Base-by-base conservation (phyloP, 306 rosid genomes). In the Notholithocarpus densiflorus region DNA sequence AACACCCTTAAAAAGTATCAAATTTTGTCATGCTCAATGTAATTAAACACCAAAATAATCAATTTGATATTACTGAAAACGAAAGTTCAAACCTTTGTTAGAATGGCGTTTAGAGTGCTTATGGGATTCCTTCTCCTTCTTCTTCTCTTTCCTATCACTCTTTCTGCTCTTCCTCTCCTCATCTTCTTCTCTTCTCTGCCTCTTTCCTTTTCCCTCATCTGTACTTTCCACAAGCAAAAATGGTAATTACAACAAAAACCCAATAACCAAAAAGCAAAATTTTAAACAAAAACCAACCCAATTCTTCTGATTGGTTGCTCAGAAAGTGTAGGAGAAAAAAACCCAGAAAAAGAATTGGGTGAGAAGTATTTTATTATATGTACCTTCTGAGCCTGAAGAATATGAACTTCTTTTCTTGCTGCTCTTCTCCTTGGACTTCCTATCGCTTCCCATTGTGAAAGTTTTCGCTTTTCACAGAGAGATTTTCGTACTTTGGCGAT, bases 131-230 rank as follows among this genome's bases (percentile, higher is more conserved):
- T 88, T 87, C 32, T 88, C 97, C 84, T 81, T 89, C 66, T 84
- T 79, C 84, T 84, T 86, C 82, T 91, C 94, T 72, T 83, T 87
- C 90, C 81, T 90, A 68, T 85, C 95, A 75, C 83, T 87, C 85
- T 80, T 91, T 56, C 91, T 74, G 45, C 77, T 61, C 85, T 86
- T 92, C 84, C 78, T 88, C 26, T 84, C 94, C 23, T 79, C 92
- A 80, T 84, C 90, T 61, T 90, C 97, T 27, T 56, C 87, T 2
- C 78, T 75, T 83, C 92, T 89, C 26, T 21, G 84, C 84, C 94
- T 91, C 96, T 95, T 95, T 75, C 80, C 82, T 77, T 77, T 86
- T 70, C 86, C 89, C 76, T 86, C 96, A 74, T 84, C 99, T 95
- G 86, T 70, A 24, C 37, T 77, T 83, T 83, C 48, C 75, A 55